Conservation (phyloP, 768 basidiomycete genomes). For the Lanmaoa rubissima region DNA sequence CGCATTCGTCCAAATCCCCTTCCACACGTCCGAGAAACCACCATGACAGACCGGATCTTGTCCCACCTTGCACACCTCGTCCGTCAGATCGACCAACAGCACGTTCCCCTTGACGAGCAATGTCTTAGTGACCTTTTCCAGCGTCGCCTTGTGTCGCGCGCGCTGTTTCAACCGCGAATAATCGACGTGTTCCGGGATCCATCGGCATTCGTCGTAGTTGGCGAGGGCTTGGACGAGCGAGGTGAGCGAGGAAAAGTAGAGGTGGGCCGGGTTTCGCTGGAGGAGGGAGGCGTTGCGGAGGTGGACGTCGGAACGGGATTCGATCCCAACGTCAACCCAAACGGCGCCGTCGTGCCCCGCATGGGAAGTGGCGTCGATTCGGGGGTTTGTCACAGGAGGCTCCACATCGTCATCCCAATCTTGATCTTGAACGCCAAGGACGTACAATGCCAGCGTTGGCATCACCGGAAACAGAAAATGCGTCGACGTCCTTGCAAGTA, state of each 20-base stretch:
- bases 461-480: slow-evolving; percentile 57
- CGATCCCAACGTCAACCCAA: slow-evolving; percentile 48
- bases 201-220: slow-evolving; percentile 57
- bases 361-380: not conserved
- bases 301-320: slow-evolving; percentile 55
- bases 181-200: slow-evolving; percentile 51
- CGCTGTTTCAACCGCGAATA: slow-evolving; percentile 55
- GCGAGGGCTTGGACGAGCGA: slow-evolving; percentile 51
- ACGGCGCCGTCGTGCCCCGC: slow-evolving; percentile 20
- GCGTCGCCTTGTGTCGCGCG: slow-evolving; percentile 53
- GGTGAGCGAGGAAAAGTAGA: slow-evolving; percentile 54
- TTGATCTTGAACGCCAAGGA: slow-evolving; percentile 39
- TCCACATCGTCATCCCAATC: slow-evolving; percentile 10
- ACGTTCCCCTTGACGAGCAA: slow-evolving; percentile 49
- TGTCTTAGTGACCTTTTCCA: slow-evolving; percentile 56
- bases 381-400: slow-evolving; percentile 3
- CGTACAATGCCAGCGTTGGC: slow-evolving; percentile 52
- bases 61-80: slow-evolving; percentile 49
- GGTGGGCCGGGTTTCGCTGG: slow-evolving; percentile 46
- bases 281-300: slow-evolving; percentile 59
- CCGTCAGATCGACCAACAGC: slow-evolving; percentile 53
- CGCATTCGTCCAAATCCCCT: slow-evolving; percentile 53
- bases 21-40: slow-evolving; percentile 62
- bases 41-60: slow-evolving; percentile 50
- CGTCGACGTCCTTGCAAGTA: slow-evolving; percentile 38